Evolutionary conservation across 345 rosid genomes (phyloP), one percentile per base, ranked within the genome.

Genomic region (Euphorbia lathyris): DNA sequence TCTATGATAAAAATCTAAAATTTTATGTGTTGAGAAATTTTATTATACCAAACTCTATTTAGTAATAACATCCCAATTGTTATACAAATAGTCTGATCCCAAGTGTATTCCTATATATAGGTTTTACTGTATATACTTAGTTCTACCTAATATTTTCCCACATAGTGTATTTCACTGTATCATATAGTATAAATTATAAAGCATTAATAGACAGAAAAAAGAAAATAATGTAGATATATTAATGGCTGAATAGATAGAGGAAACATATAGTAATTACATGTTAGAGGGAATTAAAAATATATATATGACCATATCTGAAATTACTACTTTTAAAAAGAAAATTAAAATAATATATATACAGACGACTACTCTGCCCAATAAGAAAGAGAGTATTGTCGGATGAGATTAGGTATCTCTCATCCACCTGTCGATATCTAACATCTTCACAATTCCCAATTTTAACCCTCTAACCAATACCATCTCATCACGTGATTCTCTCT

Each of bases 401-500:
- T 34, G 42, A 38, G 34, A 40, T 27, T 63, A 43, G 20, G 22
- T 58, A 42, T 42, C 20, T 16, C 4, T 16, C 43, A 70, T 68
- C 82, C 88, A 81, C 77, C 79, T 77, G 80, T 73, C 59, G 2
- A 60, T 71, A 63, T 55, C 59, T 67, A 0, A 30, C 73, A 74
- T 29, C 63, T 53, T 63, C 60, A 65, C 69, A 34, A 48, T 76
- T 16, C 84, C 83, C 77, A 68, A 56, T 17, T 19, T n/a, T 13
- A 5, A 48, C 72, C 73, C 68, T 45, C 79, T 32, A 60, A 16
- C 71, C 59, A 70, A 66, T 66, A 50, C 80, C 76, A 77, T 82
- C 89, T 75, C 78, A n/a, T 83, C 96, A 84, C 92, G 89, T 89
- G 96, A 87, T 34, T 34, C 73, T 60, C 3, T 32, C 63, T 83